Evolutionary conservation across 208 protist genomes (phyloP), one percentile per base, ranked within the genome.

Genomic region (Herpetomonas samuelpessoai): DNA sequence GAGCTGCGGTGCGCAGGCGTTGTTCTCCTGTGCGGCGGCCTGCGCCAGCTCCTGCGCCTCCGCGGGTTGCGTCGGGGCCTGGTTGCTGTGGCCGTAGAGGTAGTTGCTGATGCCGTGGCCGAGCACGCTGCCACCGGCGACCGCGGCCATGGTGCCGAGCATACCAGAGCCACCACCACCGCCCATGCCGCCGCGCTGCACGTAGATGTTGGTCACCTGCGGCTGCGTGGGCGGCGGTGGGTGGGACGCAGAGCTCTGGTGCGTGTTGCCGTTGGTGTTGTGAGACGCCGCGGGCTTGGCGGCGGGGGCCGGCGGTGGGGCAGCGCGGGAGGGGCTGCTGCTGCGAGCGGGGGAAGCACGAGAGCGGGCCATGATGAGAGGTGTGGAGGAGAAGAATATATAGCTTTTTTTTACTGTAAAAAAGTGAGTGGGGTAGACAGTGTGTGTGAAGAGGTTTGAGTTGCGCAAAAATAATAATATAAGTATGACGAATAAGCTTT

Each of bases 51-150:
- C 57, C 62, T 83, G 74, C 39, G 73, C 72, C 70, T 86, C 51
- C 2, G 75, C 72, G 16, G 75, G 74, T 45, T 80, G 70, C 19
- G 73, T 67, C 2, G 78, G 78, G 14, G 69, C 67, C 57, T 71
- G 65, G 58, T 61, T 71, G 44, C 70, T 68, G 14, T 65, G 51
- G 41, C 68, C 62, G 38, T 76, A 83, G 31, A 83, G 67, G 68
- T 79, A 79, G 62, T 79, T 68, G 39, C 72, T 79, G 63, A 83
- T 68, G 54, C 77, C 77, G 65, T 83, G 77, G 21, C 77, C 77
- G 52, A 83, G 39, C 18, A 83, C 77, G 48, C 68, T 77, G 27
- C 77, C 77, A 18, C 68, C 77, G 0, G 77, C 77, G 6, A 83
- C 77, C 18, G 71, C 75, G 18, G 72, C 72, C 64, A 83, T 69